Evolutionary conservation across 2,329 filamentous ascomycete genomes (phyloP), one percentile per base, ranked within the genome.

Genomic region (Periglandula ipomoeae): DNA sequence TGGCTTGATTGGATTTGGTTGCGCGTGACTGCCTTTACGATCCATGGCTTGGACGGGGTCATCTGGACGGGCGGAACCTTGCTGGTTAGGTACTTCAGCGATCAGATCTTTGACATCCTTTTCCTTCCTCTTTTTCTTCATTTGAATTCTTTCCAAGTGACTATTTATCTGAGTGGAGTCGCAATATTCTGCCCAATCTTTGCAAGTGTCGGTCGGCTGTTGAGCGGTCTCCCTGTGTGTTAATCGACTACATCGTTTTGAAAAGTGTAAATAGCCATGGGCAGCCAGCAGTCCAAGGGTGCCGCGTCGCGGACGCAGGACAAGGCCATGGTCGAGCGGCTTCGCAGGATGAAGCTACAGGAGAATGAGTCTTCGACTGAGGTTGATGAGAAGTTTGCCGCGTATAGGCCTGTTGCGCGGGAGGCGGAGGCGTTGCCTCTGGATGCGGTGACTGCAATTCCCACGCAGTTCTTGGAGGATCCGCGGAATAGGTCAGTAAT

Each of bases 381-480:
- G 9, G 15, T n/a, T 4, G 38, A 44, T 11, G 61, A 63, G 44
- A 65, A 64, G 53, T n/a, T 26, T 15, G 27, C 30, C 8, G 13
- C 46, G 17, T 52, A 43, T 5, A n/a, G n/a, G 40, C 49, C 10
- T 57, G 55, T 43, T 19, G 41, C 51, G 15, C 58, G 57, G 9
- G 53, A 65, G 37, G 65, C 70, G 2, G 67, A 75, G 58, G 63
- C 65, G 48, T 69, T 88, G 3, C 75, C 75, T 1, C 62, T 80
- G 11, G 61, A 70, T 11, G 64, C 73, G 5, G 69, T 81, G 10
- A 65, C 71, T 50, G 62, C 74, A 43, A 85, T 83, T 81, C 79
- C 85, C 65, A 71, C 73, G 44, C 68, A 75, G 55, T 67, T 86
- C 30, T 70, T 87, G 53, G 67, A 75, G 42, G 81, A 87, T 59